Evolutionary conservation across 192 early-diverging fungal genomes (phyloP), one percentile per base, ranked within the genome.

Genomic region (Coemansia furcata): DNA sequence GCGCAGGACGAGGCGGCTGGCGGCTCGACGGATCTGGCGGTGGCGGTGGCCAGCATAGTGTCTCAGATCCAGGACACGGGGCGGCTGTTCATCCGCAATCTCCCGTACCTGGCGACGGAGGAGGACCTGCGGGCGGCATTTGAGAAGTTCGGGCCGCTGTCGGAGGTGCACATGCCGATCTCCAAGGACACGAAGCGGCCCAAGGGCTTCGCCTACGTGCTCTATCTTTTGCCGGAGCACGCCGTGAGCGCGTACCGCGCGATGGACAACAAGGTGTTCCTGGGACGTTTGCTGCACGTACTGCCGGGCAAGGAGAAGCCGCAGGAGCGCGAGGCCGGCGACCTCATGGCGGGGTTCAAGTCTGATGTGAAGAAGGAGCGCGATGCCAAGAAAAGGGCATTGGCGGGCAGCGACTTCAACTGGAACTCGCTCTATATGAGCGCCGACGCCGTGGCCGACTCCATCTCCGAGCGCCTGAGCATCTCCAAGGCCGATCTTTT

Each of bases 361-460:
- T 82, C 86, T 37, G 83, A 83, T 29, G 88, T 95, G 60, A 97
- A 98, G 80, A 85, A 88, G 62, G 86, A 98, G 78, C 88, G 89
- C 67, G 95, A 97, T 38, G 74, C 85, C 52, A 89, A 94, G 74
- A 84, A 85, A 65, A 95, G 93, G 79, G 87, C 86, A 11, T 72
- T 87, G 38, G 90, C 93, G 21, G 85, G 83, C 23, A 92, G 87
- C 71, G 94, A 93, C 65, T 95, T 94, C 58, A 96, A 93, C 80
- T 99, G 97, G 97, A 98, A 96, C 84, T 88, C 87, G 40, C 80
- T 99, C 62, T 99, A 95, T 66, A 95, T 98, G 93, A 96, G 91
- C 66, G 93, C 88, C 29, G 95, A 99, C 82, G 91, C 97, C 3
- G 92, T 99, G 62, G 92, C 93, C 8, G 95, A 93, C 71, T 93